Evolutionary conservation across 176 grass and related monocot genomes (phyloP).

Genomic region (Miscanthus lutarioriparius): DNA sequence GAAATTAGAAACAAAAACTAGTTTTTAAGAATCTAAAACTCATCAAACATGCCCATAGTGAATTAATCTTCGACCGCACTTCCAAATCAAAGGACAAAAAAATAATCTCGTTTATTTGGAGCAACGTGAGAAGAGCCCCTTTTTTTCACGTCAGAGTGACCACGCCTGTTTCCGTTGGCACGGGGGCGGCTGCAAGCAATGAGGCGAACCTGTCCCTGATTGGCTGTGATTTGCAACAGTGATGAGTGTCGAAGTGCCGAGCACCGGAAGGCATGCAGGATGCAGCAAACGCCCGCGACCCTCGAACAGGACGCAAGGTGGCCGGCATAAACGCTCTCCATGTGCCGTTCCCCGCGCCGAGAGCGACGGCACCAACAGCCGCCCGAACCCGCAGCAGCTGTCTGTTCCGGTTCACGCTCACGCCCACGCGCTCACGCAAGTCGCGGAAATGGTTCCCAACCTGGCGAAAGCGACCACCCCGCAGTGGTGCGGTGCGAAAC

Average conservation of each 20-base stretch:
- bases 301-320: background rate
- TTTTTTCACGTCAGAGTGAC: background rate
- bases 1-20: no score
- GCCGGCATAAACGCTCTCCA: background rate
- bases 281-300: background rate
- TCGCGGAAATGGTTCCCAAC: conserved; percentile 31
- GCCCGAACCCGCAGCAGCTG: background rate
- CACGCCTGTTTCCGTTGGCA: background rate
- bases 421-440: conserved; percentile 13
- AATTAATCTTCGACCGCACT: no score
- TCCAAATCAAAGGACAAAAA: background rate
- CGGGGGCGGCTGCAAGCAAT: no score
- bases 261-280: background rate
- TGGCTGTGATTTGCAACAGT: background rate
- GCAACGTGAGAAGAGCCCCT: background rate
- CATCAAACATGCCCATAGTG: no score
- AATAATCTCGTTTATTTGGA: background rate
- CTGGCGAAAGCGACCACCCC: conserved; percentile 47
- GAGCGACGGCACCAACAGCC: background rate
- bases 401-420: background rate
- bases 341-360: background rate
- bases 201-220: background rate
- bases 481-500: background rate
- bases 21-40: no score
- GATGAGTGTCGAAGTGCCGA: background rate